Conservation (phyloP, 1,284 basidiomycete genomes). For the Cystobasidiaceae sp. region DNA sequence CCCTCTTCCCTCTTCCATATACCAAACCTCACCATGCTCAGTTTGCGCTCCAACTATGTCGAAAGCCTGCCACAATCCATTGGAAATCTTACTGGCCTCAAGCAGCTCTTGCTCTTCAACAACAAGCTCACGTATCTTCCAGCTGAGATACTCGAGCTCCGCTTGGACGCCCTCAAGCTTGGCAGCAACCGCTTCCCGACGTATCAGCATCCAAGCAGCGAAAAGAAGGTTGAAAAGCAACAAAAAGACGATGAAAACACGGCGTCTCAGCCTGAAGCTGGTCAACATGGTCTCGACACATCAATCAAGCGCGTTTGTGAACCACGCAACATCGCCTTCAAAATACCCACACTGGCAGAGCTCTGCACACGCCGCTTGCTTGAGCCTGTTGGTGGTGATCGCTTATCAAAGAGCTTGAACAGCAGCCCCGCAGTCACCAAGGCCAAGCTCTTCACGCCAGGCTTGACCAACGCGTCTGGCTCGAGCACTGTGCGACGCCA, state of each 20-base stretch:
- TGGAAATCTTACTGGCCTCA: conserved; percentile 33
- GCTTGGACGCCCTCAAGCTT: conserved; percentile 19
- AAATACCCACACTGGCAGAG: conserved; percentile 2
- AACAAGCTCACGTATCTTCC: conserved; percentile 37
- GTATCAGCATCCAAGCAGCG: conserved; percentile 22
- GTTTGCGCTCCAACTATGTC: conserved; percentile 34
- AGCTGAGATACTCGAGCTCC: conserved; percentile 37
- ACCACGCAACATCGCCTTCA: conserved; percentile 14
- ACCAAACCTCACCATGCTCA: conserved; percentile 33
- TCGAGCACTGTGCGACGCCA: background rate
- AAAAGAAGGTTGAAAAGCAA: background rate
- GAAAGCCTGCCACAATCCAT: conserved; percentile 35
- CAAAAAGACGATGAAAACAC: conserved; percentile 7
- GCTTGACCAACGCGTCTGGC: conserved; percentile 19
- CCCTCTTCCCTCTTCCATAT: conserved; percentile 37
- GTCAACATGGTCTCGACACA: background rate
- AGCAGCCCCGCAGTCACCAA: conserved; percentile 10
- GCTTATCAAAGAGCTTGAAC: conserved; percentile 24
- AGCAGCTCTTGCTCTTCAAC: conserved; percentile 31
- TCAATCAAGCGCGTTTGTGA: background rate
- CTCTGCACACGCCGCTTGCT: background rate
- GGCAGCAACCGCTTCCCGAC: conserved; percentile 15
- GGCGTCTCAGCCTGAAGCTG: conserved; percentile 14
- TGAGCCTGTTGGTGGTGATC: background rate
- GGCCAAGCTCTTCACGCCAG: conserved; percentile 31